Percentiles rank a stretch among this genome's conserved stretches.
Conservation (phyloP, 257 asterid genomes). For the Scutellaria baicalensis region DNA sequence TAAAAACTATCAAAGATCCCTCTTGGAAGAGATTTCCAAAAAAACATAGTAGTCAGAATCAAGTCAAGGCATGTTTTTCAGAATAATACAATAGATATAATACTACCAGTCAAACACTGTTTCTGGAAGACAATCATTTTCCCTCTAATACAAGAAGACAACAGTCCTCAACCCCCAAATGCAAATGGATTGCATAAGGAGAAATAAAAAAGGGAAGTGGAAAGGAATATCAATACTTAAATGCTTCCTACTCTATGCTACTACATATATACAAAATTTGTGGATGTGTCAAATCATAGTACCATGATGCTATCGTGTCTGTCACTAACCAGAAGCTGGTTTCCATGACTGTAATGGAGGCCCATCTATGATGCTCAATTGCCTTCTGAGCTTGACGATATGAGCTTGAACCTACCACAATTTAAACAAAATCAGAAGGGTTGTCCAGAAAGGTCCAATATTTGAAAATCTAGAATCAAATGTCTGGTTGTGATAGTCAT, state of each 20-base stretch:
- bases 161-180: not conserved
- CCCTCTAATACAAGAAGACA: not conserved
- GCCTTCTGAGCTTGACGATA: slow-evolving; percentile 68
- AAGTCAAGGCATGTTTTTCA: not conserved
- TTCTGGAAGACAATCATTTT: not conserved
- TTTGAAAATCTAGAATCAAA: slow-evolving; percentile 2
- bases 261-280: slow-evolving; percentile 18
- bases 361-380: slow-evolving; percentile 55
- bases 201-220: not conserved
- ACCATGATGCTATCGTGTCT: slow-evolving; percentile 6
- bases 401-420: slow-evolving; percentile 70
- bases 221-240: not conserved
- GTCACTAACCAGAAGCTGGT: slow-evolving; percentile 39
- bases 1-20: not conserved
- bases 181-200: slow-evolving; percentile 5
- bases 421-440: slow-evolving; percentile 8
- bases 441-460: slow-evolving; percentile 6
- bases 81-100: slow-evolving; percentile 2
- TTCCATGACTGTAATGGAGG: slow-evolving; percentile 38
- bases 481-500: slow-evolving; percentile 6
- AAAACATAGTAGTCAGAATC: not conserved
- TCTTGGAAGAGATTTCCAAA: slow-evolving; percentile 6
- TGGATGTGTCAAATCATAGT: not conserved
- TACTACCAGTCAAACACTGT: not conserved
- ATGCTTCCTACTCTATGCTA: slow-evolving; percentile 14